Percentiles rank a stretch among this genome's conserved stretches.
phyloP scores from a whole-genome alignment of 2,329 filamentous ascomycete species.

The Didymella pinodella region DNA sequence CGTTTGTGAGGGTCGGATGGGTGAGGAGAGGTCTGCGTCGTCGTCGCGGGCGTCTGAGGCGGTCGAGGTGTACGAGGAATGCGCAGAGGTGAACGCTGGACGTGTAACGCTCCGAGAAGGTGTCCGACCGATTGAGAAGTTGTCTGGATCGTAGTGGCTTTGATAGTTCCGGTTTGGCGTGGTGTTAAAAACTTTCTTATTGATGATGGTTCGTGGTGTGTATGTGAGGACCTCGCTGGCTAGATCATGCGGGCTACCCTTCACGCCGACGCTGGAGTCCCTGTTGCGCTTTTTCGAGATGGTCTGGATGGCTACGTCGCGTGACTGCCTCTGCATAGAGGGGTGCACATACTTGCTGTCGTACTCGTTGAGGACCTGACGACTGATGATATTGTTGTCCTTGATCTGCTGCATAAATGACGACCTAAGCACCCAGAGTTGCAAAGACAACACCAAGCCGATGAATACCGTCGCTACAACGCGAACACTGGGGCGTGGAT shows the following conservation, averaged over 20 bases:
- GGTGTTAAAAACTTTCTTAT: conserved; percentile 80
- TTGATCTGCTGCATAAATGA: conserved; percentile 85
- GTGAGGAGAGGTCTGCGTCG: conserved; percentile 54
- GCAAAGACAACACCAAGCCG: conserved; percentile 75
- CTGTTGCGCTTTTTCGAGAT: conserved; percentile 49
- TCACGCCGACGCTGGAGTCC: conserved; percentile 50
- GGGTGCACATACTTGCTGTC: conserved; percentile 96
- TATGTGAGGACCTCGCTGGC: conserved; percentile 66
- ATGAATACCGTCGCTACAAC: conserved; percentile 84
- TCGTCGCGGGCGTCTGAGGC: conserved; percentile 48
- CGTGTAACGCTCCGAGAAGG: conserved; percentile 31
- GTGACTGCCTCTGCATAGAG: conserved; percentile 79
- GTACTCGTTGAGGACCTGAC: conserved; percentile 93
- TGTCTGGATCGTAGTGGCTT: conserved; percentile 75
- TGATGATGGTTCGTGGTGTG: conserved; percentile 66
- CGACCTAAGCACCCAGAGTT: conserved; percentile 76
- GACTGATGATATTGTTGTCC: conserved; percentile 83
- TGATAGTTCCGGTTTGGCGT: conserved; percentile 85
- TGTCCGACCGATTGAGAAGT: conserved; percentile 33
- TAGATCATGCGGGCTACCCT: conserved; percentile 54
- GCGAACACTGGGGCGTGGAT: conserved; percentile 83
- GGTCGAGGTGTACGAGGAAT: conserved; percentile 51
- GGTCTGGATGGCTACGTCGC: conserved; percentile 81
- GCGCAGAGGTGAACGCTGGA: conserved; percentile 35
- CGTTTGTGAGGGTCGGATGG: conserved; percentile 54